Evolutionary conservation across 2,329 filamentous ascomycete genomes (phyloP), one percentile per base, ranked within the genome.

Genomic region (Microdochium bolleyi): DNA sequence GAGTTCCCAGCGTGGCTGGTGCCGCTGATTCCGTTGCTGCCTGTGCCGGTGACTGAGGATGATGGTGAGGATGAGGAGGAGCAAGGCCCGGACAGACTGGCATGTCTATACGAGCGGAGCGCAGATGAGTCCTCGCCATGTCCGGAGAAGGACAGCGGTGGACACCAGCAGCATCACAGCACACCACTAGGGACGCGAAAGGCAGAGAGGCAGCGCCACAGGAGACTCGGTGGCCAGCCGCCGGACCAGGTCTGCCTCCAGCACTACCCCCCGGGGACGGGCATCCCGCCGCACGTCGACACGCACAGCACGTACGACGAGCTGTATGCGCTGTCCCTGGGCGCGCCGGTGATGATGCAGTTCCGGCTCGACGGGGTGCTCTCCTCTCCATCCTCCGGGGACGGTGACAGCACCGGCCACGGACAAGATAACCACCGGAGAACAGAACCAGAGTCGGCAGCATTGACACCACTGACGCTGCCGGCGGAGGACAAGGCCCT

Each of bases 231-330:
- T 53, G 56, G 56, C 1, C 68, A 73, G 0, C 69, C 68, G 0
- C 78, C 78, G 0, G 78, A 82, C 51, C 80, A 83, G 60, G 78
- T 83, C 57, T 83, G 79, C 57, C 66, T 82, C 16, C 80, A 83
- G 64, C 75, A 82, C 61, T 84, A 84, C 60, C 76, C 80, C 0
- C 80, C 80, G 0, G 80, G 80, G 5, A 69, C 75, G 0, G 80
- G 80, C 1, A 84, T 84, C 57, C 80, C 80, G 10, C 80, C 80
- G 0, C 80, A 84, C 58, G 79, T 79, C 51, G 80, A 84, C 64
- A 80, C 80, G 2, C 80, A 83, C 62, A 70, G 66, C 50, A 65
- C 71, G 9, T 77, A 68, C 54, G 61, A 62, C 52, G 49, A 64
- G 58, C 58, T 64, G 21, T 64, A 60, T 51, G 60, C 60, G 37